phyloP scores from a whole-genome alignment of 805 yeast genomes.

The Pichia scutulata region DNA sequence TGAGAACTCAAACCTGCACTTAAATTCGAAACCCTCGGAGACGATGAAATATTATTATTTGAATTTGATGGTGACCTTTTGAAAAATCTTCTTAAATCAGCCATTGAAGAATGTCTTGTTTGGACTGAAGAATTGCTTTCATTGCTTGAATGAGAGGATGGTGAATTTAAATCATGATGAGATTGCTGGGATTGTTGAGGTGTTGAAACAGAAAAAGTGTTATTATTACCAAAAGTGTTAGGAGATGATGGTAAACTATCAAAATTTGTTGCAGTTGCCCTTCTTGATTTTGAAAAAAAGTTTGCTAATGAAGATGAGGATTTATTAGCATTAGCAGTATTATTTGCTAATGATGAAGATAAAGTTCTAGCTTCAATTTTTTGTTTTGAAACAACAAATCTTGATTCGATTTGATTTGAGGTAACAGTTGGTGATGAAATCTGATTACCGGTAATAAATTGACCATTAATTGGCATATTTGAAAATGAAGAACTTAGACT shows the following conservation, averaged over 20 bases:
- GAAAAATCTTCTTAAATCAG: slow-evolving; percentile 67
- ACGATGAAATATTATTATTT: slow-evolving; percentile 9
- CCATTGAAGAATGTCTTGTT: slow-evolving; percentile 71
- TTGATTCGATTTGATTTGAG: slow-evolving; percentile 62
- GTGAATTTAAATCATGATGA: slow-evolving; percentile 18
- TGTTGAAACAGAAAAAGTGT: background rate
- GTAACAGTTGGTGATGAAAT: slow-evolving; percentile 65
- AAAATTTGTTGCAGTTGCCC: slow-evolving; percentile 25
- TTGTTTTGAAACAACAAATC: slow-evolving; percentile 78
- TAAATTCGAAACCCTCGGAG: slow-evolving; percentile 27
- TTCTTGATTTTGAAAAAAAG: slow-evolving; percentile 41
- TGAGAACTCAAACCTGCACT: slow-evolving; percentile 31
- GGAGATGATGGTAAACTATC: slow-evolving; percentile 27
- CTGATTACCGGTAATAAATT: slow-evolving; percentile 51
- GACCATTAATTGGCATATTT: slow-evolving; percentile 50
- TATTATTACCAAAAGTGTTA: slow-evolving; percentile 3
- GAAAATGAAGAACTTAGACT: slow-evolving; percentile 9
- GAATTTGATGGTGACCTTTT: slow-evolving; percentile 33
- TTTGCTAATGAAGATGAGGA: slow-evolving; percentile 44
- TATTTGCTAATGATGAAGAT: slow-evolving; percentile 12
- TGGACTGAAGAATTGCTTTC: slow-evolving; percentile 26
- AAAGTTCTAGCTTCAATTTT: slow-evolving; percentile 42
- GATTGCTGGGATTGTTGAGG: slow-evolving; percentile 3
- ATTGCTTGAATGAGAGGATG: slow-evolving; percentile 25
- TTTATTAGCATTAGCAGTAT: slow-evolving; percentile 5